Percentiles rank a stretch among this genome's conserved stretches.
Evolutionary conservation across 2,329 filamentous ascomycete species (phyloP).

Genomic region (Mycosphaerella sp.): DNA sequence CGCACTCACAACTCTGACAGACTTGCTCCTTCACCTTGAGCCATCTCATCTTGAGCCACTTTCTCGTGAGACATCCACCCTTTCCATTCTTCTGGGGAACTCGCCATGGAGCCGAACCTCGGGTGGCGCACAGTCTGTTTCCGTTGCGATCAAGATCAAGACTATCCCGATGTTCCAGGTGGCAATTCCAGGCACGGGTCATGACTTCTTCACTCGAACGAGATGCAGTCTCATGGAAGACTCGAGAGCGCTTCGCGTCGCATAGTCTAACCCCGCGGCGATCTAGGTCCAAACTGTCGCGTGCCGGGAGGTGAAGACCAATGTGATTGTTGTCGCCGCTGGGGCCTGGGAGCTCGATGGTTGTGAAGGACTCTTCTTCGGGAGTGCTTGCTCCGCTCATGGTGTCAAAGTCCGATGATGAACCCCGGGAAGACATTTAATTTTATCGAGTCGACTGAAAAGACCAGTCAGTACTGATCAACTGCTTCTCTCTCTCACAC

Average conservation of each 20-base stretch:
- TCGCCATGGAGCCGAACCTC: background rate
- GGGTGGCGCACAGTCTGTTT: background rate
- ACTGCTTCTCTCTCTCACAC: background rate
- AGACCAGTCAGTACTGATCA: slow-evolving; percentile 1
- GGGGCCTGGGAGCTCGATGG: background rate
- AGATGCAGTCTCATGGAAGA: background rate
- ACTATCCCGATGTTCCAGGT: slow-evolving; percentile 1
- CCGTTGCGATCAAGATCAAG: slow-evolving; percentile 6
- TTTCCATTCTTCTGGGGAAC: too few relatives aligned
- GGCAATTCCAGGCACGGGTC: background rate
- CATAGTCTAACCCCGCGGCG: background rate
- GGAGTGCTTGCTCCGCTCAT: background rate
- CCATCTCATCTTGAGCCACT: background rate
- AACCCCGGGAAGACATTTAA: background rate
- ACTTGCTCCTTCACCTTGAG: background rate
- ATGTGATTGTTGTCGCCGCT: background rate
- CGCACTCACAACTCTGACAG: background rate
- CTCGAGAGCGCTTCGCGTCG: background rate
- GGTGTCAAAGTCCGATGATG: background rate
- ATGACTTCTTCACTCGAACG: background rate
- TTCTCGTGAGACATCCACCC: background rate
- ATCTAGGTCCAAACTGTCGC: background rate
- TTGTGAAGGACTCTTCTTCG: background rate
- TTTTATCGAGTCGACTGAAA: background rate
- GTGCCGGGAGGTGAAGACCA: background rate